Evolutionary conservation across 2,329 filamentous ascomycete species (phyloP), one percentile per base, ranked within the genome.

Genomic region (Sclerotinia borealis): DNA sequence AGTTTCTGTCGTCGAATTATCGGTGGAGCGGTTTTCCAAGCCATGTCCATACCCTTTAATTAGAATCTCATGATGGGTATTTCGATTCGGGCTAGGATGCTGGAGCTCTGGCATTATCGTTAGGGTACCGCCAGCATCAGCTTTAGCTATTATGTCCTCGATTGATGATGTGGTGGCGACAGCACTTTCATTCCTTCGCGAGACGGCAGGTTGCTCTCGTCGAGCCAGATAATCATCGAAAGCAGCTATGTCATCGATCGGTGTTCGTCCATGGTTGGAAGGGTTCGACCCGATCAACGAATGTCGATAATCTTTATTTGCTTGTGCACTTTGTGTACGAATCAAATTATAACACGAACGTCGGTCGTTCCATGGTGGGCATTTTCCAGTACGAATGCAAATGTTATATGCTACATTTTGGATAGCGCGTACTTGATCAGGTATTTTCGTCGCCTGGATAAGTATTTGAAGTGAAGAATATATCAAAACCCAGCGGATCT

Each of bases 381-480:
- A 68, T 3, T 67, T 69, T 19, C 68, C 67, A 9, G 67, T 67
- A 19, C 65, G 48, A 15, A 73, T 68, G 34, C 68, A 71, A 9
- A 74, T 47, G 27, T 81, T 79, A 66, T 93, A 93, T 0, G 80
- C 77, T 1, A 85, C 79, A 17, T 78, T 78, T 1, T 80, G 77
- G 0, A 79, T 77, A 61, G 88, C 83, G 19, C 79, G 79, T 34
- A 91, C 85, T 69, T 90, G 85, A 6, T 77, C 72, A 0, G 90
- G 87, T 0, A 83, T 78, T 39, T 82, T 77, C 0, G 85, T 87
- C 43, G 86, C 85, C 60, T 84, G 84, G 11, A 83, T 81, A 1
- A 95, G 80, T n/a, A 86, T 87, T 72, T 95, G 91, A 63, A 91
- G 82, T 4, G 85, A 81, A 22, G 85, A 82, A 70, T 93, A 93